Base-by-base conservation (phyloP, 768 basidiomycete species). In the Tylopilus rubrobrunneus region DNA sequence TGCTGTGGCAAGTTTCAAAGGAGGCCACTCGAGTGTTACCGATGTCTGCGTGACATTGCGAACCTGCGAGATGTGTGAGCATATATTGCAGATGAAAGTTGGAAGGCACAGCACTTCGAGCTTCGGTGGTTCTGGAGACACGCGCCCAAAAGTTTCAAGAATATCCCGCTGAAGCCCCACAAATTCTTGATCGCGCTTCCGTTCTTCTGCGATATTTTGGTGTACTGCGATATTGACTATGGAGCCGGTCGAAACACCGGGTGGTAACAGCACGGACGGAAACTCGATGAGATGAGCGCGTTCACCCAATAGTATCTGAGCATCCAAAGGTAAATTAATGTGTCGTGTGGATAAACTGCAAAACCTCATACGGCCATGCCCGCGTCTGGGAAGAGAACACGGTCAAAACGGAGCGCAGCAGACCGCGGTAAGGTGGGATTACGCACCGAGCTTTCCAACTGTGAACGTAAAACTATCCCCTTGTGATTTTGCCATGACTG, bases 261-360 rank as follows among this genome's bases (percentile, higher is more conserved):
- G 90, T 1, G 97, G 97, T 7, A 98, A 76, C 1, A 98, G 81
- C 37, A 99, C 79, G 0, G 97, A 98, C 1, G 97, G 97, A 70
- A 98, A 99, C 71, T 99, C 96, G 62, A 99, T 96, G 34, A 98
- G 79, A 66, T 98, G 96, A 17, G 95, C 95, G 41, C 92, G 83
- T 69, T 92, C 92, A 15, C 96, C 94, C 14, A 98, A 80, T 2
- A 96, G 80, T 59, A 97, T 95, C 92, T 93, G 21, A 41, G 11
- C 17, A 41, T 25, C 39, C 15, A 19, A 41, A 37, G 42, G 33
- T 57, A 39, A 58, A 47, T 28, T 21, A 52, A 52, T 49, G 15
- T 17, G 40, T 33, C 41, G 31, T 27, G 28, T 51, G 27, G 45
- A 47, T 53, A 27, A 42, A 29, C 31, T 31, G 19, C 48, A 25